Base-by-base conservation (phyloP, 805 yeast species). In the Pichia cephalocereana region DNA sequence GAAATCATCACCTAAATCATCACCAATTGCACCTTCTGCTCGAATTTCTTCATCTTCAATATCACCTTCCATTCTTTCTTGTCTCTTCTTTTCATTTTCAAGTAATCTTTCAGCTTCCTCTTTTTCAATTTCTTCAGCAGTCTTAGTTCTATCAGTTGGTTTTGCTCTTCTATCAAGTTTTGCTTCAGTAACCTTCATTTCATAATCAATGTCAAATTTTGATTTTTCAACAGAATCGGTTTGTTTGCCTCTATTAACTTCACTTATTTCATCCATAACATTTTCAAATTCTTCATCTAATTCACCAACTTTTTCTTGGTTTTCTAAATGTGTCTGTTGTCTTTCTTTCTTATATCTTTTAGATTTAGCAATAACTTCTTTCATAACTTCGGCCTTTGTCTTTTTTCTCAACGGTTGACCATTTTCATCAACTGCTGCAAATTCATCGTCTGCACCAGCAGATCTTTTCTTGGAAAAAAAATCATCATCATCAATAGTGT, bases 311-410 rank as follows among this genome's bases (percentile, higher is more conserved):
- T 79, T 72, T 45, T 75, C 80, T 59, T 79, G 82, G 14, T 77
- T 67, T 58, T 75, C 70, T 48, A 76, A 79, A 55, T 83, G 82
- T 46, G 76, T 71, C 59, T 72, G 67, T 64, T 86, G 91, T 63
- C 93, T 78, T 63, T 84, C 86, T 36, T 81, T 82, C 58, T 83
- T 85, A 65, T 84, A 77, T 57, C 76, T 81, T 58, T 86, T 86
- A 17, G 93, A 83, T 65, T 86, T 86, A 37, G 93, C 88, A 50
- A 86, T 86, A 43, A 86, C 77, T 61, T 86, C 95, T 55, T 82
- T 77, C 95, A 86, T 86, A 38, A 86, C 91, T 64, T 86, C 95
- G 38, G 85, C 83, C 59, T 86, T 86, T 18, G 87, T 79, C 66
- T 83, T 86, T 65, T 81, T 83, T 50, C 80, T 74, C n/a, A 69